A percentile compares a stretch with the other conserved stretches of the same genome.
phyloP scores from a whole-genome alignment of 1,284 basidiomycete species.

The Trametes hirsuta region DNA sequence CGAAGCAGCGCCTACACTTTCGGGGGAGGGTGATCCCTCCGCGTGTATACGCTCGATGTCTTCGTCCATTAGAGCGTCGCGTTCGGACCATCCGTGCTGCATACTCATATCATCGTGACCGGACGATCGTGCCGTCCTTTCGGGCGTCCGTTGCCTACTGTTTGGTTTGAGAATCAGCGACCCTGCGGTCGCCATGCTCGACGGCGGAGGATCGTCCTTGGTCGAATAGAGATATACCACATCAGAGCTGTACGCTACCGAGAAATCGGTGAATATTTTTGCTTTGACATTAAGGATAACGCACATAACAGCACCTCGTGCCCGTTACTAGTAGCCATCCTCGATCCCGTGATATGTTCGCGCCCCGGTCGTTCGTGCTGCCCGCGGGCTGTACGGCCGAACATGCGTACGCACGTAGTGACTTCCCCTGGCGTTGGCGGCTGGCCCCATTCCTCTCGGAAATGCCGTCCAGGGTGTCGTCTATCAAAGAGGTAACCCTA shows the following conservation, averaged over 20 bases:
- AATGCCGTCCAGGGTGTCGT: constrained; percentile 69
- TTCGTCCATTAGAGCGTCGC: constrained; percentile 32
- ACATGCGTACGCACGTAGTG: constrained; percentile 84
- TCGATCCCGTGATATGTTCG: constrained; percentile 80
- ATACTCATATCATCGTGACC: neutral
- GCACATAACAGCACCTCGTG: constrained; percentile 74
- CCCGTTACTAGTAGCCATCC: constrained; percentile 76
- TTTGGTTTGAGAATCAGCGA: constrained; percentile 19
- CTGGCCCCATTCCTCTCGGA: constrained; percentile 77
- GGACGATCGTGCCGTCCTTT: neutral
- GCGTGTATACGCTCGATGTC: constrained; percentile 32
- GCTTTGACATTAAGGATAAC: constrained; percentile 22
- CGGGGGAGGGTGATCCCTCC: constrained; percentile 11
- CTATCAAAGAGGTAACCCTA: constrained; percentile 91
- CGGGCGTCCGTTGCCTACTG: neutral
- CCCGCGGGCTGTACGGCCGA: constrained; percentile 59
- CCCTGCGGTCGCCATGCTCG: constrained; percentile 12
- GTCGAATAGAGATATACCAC: constrained; percentile 84
- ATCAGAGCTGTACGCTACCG: constrained; percentile 75
- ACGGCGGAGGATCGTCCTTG: constrained; percentile 56
- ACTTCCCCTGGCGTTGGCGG: constrained; percentile 49
- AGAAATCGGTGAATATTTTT: constrained; percentile 5
- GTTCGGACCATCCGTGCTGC: neutral
- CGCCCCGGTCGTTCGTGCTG: constrained; percentile 39
- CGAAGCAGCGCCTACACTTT: neutral